These are phyloP conservation scores for Euphorbia corollata DNA, from an alignment of 441 rosid genomes.

Conservation along the genomic window DNA sequence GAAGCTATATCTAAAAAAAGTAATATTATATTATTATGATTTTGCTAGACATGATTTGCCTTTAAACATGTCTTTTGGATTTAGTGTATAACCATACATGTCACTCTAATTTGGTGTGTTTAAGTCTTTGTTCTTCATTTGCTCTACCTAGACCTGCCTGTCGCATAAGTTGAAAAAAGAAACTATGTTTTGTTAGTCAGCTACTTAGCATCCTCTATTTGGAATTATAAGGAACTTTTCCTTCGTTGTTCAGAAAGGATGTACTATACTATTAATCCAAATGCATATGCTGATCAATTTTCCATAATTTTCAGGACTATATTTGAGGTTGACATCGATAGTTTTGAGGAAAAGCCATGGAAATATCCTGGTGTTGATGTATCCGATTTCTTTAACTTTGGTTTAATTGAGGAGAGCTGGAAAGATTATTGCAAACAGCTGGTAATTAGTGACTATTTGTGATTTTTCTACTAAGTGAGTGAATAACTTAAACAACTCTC, in stretches of 20 bases:
- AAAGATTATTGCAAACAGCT: slow-evolving; percentile 90
- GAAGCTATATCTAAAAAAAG: neutral
- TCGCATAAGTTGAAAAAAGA: too few relatives aligned
- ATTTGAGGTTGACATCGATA: slow-evolving; percentile 85
- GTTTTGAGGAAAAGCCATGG: slow-evolving; percentile 97
- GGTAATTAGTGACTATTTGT: slow-evolving; percentile 42
- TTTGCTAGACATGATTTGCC: neutral
- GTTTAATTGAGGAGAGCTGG: slow-evolving; percentile 94
- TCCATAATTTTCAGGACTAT: slow-evolving; percentile 58
- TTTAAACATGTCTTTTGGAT: neutral
- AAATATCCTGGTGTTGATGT: slow-evolving; percentile 69
- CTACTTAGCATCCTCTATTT: neutral
- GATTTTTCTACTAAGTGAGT: slow-evolving; percentile 18
- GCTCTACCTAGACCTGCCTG: too few relatives aligned
- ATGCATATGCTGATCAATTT: slow-evolving; percentile 14
- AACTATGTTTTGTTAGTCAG: too few relatives aligned
- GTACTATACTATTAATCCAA: neutral
- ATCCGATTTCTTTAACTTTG: slow-evolving; percentile 88
- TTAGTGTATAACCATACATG: neutral
- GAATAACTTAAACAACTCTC: slow-evolving; percentile 23
- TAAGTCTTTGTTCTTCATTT: neutral
- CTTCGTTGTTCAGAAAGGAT: neutral
- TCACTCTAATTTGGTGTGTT: neutral
- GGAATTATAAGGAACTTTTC: too few relatives aligned
- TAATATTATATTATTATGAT: neutral